These are phyloP conservation scores for Termitomyces sp. DNA, from an alignment of 768 basidiomycete species.

Conservation along the genomic window DNA sequence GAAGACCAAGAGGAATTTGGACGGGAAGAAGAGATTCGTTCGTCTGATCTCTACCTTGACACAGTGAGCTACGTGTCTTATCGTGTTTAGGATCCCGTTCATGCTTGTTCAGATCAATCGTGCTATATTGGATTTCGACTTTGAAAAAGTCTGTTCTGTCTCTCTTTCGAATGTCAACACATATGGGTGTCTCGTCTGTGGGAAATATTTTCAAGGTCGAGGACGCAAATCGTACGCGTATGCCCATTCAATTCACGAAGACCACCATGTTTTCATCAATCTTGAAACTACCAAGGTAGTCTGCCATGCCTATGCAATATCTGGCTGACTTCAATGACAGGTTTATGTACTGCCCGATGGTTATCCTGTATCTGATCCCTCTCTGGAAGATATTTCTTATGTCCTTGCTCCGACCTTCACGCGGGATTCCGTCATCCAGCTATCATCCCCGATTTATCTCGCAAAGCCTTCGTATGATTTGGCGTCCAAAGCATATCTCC, in stretches of 20 bases:
- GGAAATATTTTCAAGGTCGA: conserved; percentile 98
- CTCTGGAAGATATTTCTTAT: conserved; percentile 90
- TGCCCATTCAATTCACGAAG: conserved; percentile 94
- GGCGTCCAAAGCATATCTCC: conserved; percentile 72
- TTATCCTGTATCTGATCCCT: conserved; percentile 95
- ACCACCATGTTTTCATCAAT: conserved; percentile 98
- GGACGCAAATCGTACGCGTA: conserved; percentile 94
- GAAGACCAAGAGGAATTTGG: conserved; percentile 30
- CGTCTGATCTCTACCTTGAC: conserved; percentile 92
- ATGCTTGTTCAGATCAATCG: conserved; percentile 72
- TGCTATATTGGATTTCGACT: conserved; percentile 92
- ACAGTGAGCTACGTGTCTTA: conserved; percentile 54
- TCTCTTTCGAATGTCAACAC: conserved; percentile 96
- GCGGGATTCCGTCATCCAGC: conserved; percentile 44
- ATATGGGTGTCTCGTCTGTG: conserved; percentile 96
- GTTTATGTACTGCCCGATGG: conserved; percentile 98
- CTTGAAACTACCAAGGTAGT: conserved; percentile 86
- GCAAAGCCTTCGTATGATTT: conserved; percentile 85
- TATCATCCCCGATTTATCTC: conserved; percentile 58
- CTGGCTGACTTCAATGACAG: conserved; percentile 36
- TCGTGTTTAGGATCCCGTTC: conserved; percentile 9
- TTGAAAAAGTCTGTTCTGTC: conserved; percentile 98
- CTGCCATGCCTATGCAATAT: conserved; percentile 1
- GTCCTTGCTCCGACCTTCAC: conserved; percentile 90
- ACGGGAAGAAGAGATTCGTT: conserved; percentile 33